Evolutionary conservation across 371 early-diverging fungal species (phyloP).

Genomic region (Nosema muscidifuracis): DNA sequence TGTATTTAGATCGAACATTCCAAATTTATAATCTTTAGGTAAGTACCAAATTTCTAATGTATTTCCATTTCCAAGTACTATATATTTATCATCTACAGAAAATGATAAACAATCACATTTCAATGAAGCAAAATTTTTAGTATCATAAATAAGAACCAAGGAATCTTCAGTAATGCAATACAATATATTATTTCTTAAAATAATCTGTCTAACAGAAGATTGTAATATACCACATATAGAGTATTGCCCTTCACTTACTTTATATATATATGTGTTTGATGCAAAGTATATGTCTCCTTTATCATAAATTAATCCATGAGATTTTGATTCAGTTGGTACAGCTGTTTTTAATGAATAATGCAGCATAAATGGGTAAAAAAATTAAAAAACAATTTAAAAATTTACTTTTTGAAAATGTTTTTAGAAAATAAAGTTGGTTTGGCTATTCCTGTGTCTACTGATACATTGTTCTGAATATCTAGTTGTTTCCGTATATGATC

Average conservation of each 20-base stretch:
- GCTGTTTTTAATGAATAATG: conserved; percentile 33
- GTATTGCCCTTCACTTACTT: neutral
- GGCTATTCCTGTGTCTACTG: neutral
- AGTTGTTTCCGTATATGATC: conserved; percentile 8
- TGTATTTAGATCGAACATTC: conserved; percentile 18
- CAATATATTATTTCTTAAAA: neutral
- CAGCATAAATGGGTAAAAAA: conserved; percentile 20
- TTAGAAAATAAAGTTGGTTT: conserved; percentile 12
- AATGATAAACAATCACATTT: conserved; percentile 7
- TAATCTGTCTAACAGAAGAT: conserved; percentile 12
- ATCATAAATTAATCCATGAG: conserved; percentile 22
- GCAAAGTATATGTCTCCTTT: conserved; percentile 35
- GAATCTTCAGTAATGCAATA: conserved; percentile 35
- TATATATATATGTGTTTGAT: conserved; percentile 37
- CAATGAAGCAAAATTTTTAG: conserved; percentile 22
- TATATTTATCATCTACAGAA: conserved; percentile 4
- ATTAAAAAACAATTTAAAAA: neutral
- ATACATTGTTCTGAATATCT: neutral
- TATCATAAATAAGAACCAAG: conserved; percentile 25
- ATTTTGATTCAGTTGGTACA: conserved; percentile 40
- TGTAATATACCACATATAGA: neutral
- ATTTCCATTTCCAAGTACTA: conserved; percentile 20
- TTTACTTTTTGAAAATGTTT: conserved; percentile 4
- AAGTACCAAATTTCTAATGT: conserved; percentile 46
- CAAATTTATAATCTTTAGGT: conserved; percentile 44